Base-by-base conservation (phyloP, 257 asterid species). In the Coffea canephora region DNA sequence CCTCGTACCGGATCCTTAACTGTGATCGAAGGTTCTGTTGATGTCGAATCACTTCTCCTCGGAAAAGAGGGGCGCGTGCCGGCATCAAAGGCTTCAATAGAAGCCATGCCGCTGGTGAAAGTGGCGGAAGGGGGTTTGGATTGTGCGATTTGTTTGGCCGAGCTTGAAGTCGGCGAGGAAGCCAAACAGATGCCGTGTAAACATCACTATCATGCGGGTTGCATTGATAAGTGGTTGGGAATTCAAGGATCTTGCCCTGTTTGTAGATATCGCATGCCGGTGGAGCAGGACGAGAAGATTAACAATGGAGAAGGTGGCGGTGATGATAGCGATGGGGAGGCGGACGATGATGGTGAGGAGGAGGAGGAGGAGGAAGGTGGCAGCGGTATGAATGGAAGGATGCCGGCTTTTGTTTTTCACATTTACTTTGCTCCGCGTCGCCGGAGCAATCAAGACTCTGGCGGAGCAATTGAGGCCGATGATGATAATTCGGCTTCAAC, bases 91-190 rank as follows among this genome's bases (percentile, higher is more conserved):
- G 87, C 88, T 5, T 89, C 96, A 36, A 91, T 92, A 23, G 90
- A 86, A 1, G 76, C 91, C 19, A 70, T 92, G 84, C 91, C 91
- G 27, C 67, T 70, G 36, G 88, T 89, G 8, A 25, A 50, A 52
- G 61, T 87, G 3, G 31, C 46, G 48, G 94, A 88, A 13, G 74
- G 72, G 16, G 95, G 87, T 34, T 23, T 31, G 73, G 91, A 90
- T 76, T 92, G 97, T 65, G 76, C 91, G 67, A 88, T 92, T 52
- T 92, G 97, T 80, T 80, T 92, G 27, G 19, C 84, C 18, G 94
- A 88, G 80, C 89, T 78, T 74, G 87, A 79, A 31, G 76, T 65
- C 64, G 83, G 79, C 2, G 86, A 57, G n/a, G 78, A 66, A 48
- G 89, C 81, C 21, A 87, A 83, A 21, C 86, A 87, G 76, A 83